phyloP scores from a whole-genome alignment of 352 stramenopile genomes.

The Phytophthora citricola region DNA sequence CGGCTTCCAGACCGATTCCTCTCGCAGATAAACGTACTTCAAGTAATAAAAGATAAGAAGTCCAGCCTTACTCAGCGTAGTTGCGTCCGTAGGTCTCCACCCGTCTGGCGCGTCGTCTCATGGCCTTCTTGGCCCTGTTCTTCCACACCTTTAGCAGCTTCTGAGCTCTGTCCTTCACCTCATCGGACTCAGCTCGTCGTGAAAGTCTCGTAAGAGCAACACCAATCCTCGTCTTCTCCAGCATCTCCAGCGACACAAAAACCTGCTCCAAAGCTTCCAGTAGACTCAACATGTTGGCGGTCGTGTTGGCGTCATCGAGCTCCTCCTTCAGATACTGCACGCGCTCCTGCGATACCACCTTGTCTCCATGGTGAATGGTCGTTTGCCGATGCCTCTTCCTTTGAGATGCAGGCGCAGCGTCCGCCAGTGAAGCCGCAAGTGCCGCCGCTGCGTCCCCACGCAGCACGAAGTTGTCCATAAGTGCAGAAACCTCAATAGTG shows the following conservation, averaged over 20 bases:
- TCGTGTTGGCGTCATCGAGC: slow-evolving; percentile 61
- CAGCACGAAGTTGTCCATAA: slow-evolving; percentile 72
- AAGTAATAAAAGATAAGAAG: slow-evolving; percentile 7
- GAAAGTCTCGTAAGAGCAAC: slow-evolving; percentile 45
- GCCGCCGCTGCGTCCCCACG: slow-evolving; percentile 55
- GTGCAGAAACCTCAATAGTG: slow-evolving; percentile 9
- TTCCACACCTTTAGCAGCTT: slow-evolving; percentile 77
- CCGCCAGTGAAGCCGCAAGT: slow-evolving; percentile 22
- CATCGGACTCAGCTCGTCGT: slow-evolving; percentile 33
- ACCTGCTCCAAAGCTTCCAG: slow-evolving; percentile 65
- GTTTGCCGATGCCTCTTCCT: slow-evolving; percentile 61
- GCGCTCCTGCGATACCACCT: slow-evolving; percentile 74
- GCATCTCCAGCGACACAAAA: slow-evolving; percentile 84
- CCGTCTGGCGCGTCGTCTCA: slow-evolving; percentile 54
- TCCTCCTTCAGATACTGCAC: slow-evolving; percentile 74
- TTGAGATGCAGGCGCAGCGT: slow-evolving; percentile 4
- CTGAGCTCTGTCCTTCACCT: slow-evolving; percentile 48
- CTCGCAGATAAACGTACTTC: background rate
- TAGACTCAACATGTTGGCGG: slow-evolving; percentile 50
- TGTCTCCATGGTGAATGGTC: slow-evolving; percentile 69
- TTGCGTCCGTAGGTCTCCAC: slow-evolving; percentile 79
- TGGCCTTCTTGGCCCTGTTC: slow-evolving; percentile 66
- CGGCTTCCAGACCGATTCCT: background rate
- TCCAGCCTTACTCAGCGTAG: slow-evolving; percentile 58
- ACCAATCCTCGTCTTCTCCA: slow-evolving; percentile 74